Evolutionary conservation across 1,284 basidiomycete genomes (phyloP), one percentile per base, ranked within the genome.

Genomic region (Cryptococcus jaspeensis): DNA sequence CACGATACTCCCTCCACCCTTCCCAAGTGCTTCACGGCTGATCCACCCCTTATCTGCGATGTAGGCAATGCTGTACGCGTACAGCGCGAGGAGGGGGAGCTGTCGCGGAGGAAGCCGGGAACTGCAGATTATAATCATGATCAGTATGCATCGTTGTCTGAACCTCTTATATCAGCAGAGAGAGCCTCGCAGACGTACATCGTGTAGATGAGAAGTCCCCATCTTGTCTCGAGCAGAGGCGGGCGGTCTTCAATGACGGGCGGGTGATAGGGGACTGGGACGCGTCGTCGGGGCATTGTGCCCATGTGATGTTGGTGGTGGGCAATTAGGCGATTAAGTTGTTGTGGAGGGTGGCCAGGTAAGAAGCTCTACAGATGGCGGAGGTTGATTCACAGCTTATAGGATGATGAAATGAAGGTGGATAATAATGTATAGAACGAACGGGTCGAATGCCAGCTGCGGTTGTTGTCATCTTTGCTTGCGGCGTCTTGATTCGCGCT

Each of bases 51-150:
- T 55, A 11, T 64, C 60, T 1, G 61, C 50, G 16, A 54, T 44
- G 20, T 62, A 55, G 38, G 60, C 35, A n/a, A 70, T 61, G n/a
- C 47, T 22, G 28, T 62, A 66, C 1, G 69, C 64, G 40, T 74
- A 69, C 4, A 56, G 16, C 8, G 62, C 65, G 23, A 72, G 58
- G 7, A 67, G 32, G 1, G 66, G 65, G 3, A 72, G 58, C 51
- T 71, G 65, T 18, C 69, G 47, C 46, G 71, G 64, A 32, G 72
- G 70, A 20, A 74, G 53, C 3, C 68, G 64, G 22, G 71, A 69
- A 16, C 68, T 70, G 45, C 18, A 22, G 20, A 36, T 35, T 23
- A 32, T 32, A 9, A 9, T 43, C 23, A n/a, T 47, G 38, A 15
- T 41, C 38, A 25, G 22, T 35, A 48, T 5, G 28, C 28, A 32